Conservation (phyloP, 1,139 yeast genomes). For the Yamadazyma jaroonii region DNA sequence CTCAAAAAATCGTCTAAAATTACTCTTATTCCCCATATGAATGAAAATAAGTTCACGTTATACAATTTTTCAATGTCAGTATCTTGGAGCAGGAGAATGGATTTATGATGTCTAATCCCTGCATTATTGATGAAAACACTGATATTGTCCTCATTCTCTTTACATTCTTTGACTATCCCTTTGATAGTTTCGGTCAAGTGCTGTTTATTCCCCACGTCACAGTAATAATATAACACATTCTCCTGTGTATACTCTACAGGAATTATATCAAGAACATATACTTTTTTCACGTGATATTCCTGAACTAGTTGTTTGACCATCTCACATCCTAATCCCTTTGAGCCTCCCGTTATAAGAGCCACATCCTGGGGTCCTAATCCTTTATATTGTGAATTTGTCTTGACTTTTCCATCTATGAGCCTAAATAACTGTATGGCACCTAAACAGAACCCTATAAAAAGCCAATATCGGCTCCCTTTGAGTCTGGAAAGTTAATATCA, state of each 20-base stretch:
- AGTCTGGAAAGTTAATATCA: not conserved
- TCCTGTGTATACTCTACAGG: constrained; percentile 21
- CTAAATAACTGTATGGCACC: not conserved
- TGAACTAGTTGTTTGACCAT: constrained; percentile 34
- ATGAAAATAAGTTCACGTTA: constrained; percentile 57
- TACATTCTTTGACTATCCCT: constrained; percentile 27
- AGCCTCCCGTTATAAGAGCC: constrained; percentile 65
- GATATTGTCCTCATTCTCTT: constrained; percentile 28
- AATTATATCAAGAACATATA: constrained; percentile 48
- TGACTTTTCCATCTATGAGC: constrained; percentile 3
- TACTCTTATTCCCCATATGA: constrained; percentile 28
- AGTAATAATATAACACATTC: constrained; percentile 30
- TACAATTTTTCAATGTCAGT: constrained; percentile 36
- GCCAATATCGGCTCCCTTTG: not conserved
- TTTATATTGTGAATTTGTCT: not conserved
- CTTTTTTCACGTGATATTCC: constrained; percentile 28
- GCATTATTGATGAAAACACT: constrained; percentile 72
- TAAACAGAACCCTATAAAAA: not conserved
- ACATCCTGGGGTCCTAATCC: constrained; percentile 19
- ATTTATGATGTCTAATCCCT: constrained; percentile 56
- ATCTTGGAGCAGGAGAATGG: constrained; percentile 34
- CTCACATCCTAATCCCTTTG: constrained; percentile 56
- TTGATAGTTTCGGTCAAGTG: constrained; percentile 22
- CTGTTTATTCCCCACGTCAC: constrained; percentile 49
- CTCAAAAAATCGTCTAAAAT: constrained; percentile 1